Evolutionary conservation across 192 early-diverging fungal species (phyloP).

Genomic region (Coemansia reversa): DNA sequence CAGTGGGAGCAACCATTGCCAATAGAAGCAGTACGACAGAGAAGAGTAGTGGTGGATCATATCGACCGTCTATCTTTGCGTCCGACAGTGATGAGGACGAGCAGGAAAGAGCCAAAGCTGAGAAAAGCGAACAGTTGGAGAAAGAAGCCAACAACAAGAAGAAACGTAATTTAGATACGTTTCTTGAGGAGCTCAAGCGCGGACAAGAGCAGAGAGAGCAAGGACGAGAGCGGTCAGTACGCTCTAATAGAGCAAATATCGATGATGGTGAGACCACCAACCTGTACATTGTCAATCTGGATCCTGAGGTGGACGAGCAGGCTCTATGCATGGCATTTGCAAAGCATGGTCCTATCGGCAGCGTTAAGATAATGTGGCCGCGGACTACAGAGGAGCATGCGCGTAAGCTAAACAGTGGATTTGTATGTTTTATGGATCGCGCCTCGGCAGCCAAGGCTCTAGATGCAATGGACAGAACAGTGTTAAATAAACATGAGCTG

Average conservation of each 20-base stretch:
- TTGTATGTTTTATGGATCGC: conserved; percentile 89
- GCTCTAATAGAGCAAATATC: conserved; percentile 26
- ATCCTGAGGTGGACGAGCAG: conserved; percentile 71
- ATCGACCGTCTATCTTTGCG: no score
- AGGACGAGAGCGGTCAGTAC: background rate
- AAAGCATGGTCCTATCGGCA: conserved; percentile 78
- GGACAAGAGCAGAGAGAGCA: conserved; percentile 69
- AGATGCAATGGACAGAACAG: conserved; percentile 62
- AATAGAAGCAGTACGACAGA: conserved; percentile 3
- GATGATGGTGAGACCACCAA: conserved; percentile 81
- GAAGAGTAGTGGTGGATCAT: no score
- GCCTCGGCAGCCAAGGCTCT: conserved; percentile 68
- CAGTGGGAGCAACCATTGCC: background rate
- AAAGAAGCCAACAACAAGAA: conserved; percentile 39
- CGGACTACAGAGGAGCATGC: conserved; percentile 80
- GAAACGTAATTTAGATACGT: conserved; percentile 81
- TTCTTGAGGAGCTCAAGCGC: conserved; percentile 81
- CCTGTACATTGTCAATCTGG: conserved; percentile 79
- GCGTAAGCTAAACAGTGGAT: conserved; percentile 76
- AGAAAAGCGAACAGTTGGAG: background rate
- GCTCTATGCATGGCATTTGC: conserved; percentile 75
- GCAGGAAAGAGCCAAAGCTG: background rate
- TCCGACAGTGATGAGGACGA: conserved; percentile 3
- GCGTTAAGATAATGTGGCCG: conserved; percentile 96
- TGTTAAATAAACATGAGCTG: conserved; percentile 33